Evolutionary conservation across 495 filamentous ascomycete genomes (phyloP), one percentile per base, ranked within the genome.

Genomic region (Corynascus novoguineensis): DNA sequence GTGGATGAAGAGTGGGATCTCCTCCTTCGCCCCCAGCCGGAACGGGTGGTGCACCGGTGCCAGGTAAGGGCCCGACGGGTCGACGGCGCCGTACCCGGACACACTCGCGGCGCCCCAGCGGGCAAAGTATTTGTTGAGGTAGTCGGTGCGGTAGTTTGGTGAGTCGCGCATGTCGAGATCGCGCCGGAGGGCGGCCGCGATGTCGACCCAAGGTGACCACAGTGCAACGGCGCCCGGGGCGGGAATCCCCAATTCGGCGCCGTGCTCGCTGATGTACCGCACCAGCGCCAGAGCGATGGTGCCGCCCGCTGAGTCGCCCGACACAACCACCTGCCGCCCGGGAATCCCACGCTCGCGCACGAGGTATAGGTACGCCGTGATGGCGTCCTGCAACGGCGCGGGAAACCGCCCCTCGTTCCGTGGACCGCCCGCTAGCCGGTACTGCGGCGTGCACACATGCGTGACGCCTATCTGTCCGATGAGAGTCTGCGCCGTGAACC

Each of bases 281-380:
- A 79, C 56, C 19, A 79, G 60, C 1, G 61, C 67, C 7, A 79
- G 48, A 0, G 64, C 70, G 10, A 81, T 62, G 41, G 75, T 69
- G 0, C 46, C 75, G 17, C 76, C 76, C 1, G 72, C 72, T 42
- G 70, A 75, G 56, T 80, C 78, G 8, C 77, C 75, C 40, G 71
- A 72, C 0, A 78, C 28, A 9, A 78, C 56, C 38, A 81, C 75
- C 0, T 65, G 59, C 0, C 53, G 59, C 2, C 73, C 52, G 2
- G 66, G 66, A 31, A 75, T 70, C 3, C 58, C 50, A 3, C 71
- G 64, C 0, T 63, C 64, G 25, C 62, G 55, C 14, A 75, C 46
- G 2, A 79, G 70, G 47, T 72, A 70, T 9, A 58, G 52, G 54
- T 77, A 76, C 0, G 75, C 60, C 2, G 76, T 68, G 25, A 79